Conservation (phyloP, 2,329 filamentous ascomycete genomes). For the Alternaria rosae region DNA sequence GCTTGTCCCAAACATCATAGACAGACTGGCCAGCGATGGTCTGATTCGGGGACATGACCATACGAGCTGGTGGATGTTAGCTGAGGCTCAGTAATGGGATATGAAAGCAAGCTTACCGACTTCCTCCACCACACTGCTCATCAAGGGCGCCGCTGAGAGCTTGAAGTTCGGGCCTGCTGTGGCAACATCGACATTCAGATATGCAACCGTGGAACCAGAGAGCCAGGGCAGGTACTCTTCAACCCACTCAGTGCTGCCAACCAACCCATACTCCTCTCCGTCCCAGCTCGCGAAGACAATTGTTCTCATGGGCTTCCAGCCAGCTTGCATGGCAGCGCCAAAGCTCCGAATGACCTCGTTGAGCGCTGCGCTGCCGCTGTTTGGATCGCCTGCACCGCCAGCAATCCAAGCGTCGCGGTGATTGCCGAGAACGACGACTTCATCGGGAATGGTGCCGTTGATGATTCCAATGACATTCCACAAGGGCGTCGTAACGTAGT, state of each 20-base stretch:
- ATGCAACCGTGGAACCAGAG: constrained; percentile 74
- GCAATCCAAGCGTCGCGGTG: constrained; percentile 91
- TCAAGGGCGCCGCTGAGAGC: constrained; percentile 73
- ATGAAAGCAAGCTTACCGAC: constrained; percentile 53
- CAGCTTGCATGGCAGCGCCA: constrained; percentile 72
- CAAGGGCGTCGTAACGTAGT: constrained; percentile 59
- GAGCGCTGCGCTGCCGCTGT: constrained; percentile 79
- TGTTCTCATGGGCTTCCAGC: constrained; percentile 86
- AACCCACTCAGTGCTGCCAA: constrained; percentile 92
- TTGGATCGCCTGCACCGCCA: constrained; percentile 83
- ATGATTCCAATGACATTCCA: constrained; percentile 88
- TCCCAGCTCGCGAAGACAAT: constrained; percentile 82
- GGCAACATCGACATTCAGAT: constrained; percentile 85
- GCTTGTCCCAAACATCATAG: constrained; percentile 65
- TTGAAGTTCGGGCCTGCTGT: constrained; percentile 69
- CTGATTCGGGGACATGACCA: constrained; percentile 69
- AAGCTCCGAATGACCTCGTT: constrained; percentile 82
- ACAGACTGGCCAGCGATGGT: constrained; percentile 74
- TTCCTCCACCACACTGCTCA: constrained; percentile 76
- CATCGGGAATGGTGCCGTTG: constrained; percentile 83
- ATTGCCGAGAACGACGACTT: constrained; percentile 90
- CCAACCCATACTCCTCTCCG: constrained; percentile 79
- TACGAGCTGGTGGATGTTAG: constrained; percentile 33
- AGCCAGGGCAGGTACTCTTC: constrained; percentile 90
- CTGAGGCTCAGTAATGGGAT: neutral